Percentiles rank a stretch among this genome's conserved stretches.
phyloP scores from a whole-genome alignment of 2,329 filamentous ascomycete genomes.

The Arthroderma sp. region DNA sequence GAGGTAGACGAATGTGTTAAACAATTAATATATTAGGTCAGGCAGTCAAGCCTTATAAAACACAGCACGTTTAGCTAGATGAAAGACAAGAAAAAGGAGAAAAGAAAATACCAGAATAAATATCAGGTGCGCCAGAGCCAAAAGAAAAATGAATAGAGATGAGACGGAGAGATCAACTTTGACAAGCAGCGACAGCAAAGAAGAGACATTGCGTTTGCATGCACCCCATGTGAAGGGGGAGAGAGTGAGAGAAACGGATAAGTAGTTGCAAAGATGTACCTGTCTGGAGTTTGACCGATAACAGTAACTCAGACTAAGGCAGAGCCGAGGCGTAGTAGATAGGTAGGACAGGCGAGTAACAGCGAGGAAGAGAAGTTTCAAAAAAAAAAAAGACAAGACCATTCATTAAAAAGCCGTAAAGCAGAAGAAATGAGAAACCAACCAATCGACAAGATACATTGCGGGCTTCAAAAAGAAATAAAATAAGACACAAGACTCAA shows the following conservation, averaged over 20 bases:
- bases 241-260: not conserved
- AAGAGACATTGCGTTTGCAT: not conserved
- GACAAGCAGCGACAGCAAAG: not conserved
- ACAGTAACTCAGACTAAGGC: no score
- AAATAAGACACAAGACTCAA: no score
- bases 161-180: conserved; percentile 5
- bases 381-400: not conserved
- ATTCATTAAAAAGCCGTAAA: conserved; percentile 3
- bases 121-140: not conserved
- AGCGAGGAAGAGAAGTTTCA: conserved; percentile 1
- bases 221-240: not conserved
- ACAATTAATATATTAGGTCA: no score
- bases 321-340: not conserved
- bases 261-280: not conserved
- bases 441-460: conserved; percentile 5
- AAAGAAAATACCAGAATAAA: no score
- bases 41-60: no score
- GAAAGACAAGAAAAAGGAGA: no score
- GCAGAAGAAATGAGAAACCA: conserved; percentile 4
- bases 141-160: conserved; percentile 1
- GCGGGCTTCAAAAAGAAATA: not conserved
- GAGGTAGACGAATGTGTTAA: no score
- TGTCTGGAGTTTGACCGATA: not conserved
- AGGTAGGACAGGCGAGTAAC: conserved; percentile 3
- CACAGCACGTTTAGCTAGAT: no score